Evolutionary conservation across 371 early-diverging fungal genomes (phyloP), one percentile per base, ranked within the genome.

Genomic region (Actinomortierella ambigua): DNA sequence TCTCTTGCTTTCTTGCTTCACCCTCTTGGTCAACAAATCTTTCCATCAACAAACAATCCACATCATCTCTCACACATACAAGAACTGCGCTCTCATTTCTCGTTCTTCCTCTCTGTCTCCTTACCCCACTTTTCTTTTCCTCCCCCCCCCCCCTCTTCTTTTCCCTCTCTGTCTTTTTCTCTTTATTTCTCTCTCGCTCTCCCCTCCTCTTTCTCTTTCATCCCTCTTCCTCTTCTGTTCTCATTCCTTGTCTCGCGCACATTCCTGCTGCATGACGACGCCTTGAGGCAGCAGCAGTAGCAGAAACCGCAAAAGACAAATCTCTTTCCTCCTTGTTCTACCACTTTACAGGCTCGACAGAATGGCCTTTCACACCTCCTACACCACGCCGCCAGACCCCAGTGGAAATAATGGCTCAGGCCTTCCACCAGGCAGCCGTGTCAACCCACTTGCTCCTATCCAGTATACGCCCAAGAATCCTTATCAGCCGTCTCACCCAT

Each of bases 381-480:
- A 66, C 51, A 51, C 67, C 13, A 39, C 65, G 1, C 67, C 67
- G 1, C 63, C 67, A 15, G 27, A 55, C 39, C 59, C 42, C 53
- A 22, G 17, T 24, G 56, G 56, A 40, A 54, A 55, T 24, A 40
- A 59, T 24, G 51, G 59, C 34, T 48, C 27, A 49, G 48, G 48
- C 48, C 9, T 24, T 24, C 24, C 48, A 22, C 48, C 48, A 18
- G 55, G 63, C 11, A 11, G 34, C 34, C 34, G 34, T 34, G 44
- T 34, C 26, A 73, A 73, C 28, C 73, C 73, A 2, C 59, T 73
- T 8, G 67, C 53, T 0, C 73, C 67, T 20, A 67, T 73, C 24
- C 13, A 63, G 14, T 73, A 73, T 51, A 73, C 59, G 1, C 73
- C 73, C 6, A 59, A 61, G 39, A 66, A 62, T n/a, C 62, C 73